These are phyloP conservation scores for Stereocaulon alpinum DNA, from an alignment of 495 filamentous ascomycete species.

Conservation along the genomic window DNA sequence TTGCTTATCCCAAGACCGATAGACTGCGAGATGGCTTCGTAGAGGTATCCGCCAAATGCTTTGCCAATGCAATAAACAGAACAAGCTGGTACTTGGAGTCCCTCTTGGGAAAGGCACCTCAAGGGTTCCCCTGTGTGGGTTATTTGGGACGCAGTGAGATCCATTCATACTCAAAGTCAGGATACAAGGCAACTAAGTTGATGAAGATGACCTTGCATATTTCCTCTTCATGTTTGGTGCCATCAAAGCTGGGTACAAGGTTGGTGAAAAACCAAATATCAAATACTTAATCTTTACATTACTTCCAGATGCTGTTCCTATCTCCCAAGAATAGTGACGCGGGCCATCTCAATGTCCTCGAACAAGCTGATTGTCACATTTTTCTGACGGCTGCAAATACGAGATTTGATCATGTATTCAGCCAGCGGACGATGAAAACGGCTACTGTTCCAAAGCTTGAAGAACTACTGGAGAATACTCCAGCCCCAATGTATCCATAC, in stretches of 20 bases:
- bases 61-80: conserved; percentile 33
- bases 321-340: conserved; percentile 34
- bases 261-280: background rate
- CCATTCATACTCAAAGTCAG: conserved; percentile 29
- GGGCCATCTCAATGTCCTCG: conserved; percentile 30
- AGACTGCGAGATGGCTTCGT: conserved; percentile 23
- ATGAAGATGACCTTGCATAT: background rate
- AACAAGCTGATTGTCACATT: conserved; percentile 28
- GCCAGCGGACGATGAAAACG: conserved; percentile 15
- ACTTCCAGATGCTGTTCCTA: conserved; percentile 22
- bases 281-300: background rate
- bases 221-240: conserved; percentile 7
- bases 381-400: conserved; percentile 1
- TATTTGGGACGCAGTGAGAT: conserved; percentile 28
- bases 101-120: conserved; percentile 29
- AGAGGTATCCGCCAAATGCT: conserved; percentile 20
- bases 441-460: conserved; percentile 17
- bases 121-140: conserved; percentile 30
- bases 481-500: conserved; percentile 23
- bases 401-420: conserved; percentile 6
- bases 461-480: conserved; percentile 15
- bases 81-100: conserved; percentile 24
- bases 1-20: conserved; percentile 32
- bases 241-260: conserved; percentile 16
- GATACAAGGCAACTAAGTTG: conserved; percentile 21